Evolutionary conservation across 768 basidiomycete species (phyloP).

Genomic region (Candolleomyces aberdarensis): DNA sequence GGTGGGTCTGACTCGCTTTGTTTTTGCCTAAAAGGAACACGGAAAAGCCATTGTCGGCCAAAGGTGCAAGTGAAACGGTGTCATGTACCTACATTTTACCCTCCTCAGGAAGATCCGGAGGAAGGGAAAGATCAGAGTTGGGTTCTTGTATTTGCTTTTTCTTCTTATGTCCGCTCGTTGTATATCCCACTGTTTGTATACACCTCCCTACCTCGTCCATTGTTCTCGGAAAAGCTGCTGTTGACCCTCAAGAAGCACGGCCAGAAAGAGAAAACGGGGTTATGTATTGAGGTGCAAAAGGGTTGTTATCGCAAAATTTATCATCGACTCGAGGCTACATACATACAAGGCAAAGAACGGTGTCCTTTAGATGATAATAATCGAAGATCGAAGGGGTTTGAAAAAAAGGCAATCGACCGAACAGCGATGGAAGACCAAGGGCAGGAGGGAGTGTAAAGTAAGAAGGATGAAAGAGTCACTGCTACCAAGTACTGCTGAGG

Average conservation of each 20-base stretch:
- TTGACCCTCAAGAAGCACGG: too few species aligned
- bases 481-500: neutral
- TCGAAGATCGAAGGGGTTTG: neutral
- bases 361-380: neutral
- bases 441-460: neutral
- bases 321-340: neutral
- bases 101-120: too few species aligned
- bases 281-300: too few species aligned
- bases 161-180: too few species aligned
- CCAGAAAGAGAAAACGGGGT: too few species aligned
- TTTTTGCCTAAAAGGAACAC: constrained; percentile 53
- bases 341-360: constrained; percentile 10
- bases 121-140: too few species aligned
- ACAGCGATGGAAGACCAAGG: neutral
- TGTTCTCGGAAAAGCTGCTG: too few species aligned
- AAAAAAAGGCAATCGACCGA: neutral
- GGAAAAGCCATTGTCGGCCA: constrained; percentile 81
- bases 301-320: too few species aligned
- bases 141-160: too few species aligned
- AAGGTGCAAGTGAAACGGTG: constrained; percentile 65
- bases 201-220: too few species aligned
- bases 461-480: neutral
- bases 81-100: too few species aligned
- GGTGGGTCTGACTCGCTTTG: neutral
- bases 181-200: too few species aligned